These are phyloP conservation scores for Fomitopsis serialis DNA, from an alignment of 768 basidiomycete genomes.

Conservation along the genomic window DNA sequence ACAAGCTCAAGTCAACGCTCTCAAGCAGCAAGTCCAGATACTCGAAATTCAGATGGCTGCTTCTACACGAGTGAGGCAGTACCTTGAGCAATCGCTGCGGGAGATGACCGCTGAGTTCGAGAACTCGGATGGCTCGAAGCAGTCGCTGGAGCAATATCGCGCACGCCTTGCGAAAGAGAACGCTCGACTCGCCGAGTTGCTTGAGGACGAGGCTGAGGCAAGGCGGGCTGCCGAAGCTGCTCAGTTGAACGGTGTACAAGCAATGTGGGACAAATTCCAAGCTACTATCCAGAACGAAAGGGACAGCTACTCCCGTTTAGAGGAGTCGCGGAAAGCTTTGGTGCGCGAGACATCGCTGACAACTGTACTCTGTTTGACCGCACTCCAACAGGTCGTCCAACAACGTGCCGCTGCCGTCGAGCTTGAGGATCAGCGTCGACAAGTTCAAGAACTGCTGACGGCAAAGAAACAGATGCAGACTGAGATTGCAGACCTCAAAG, in stretches of 20 bases:
- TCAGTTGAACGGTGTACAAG: slow-evolving; percentile 57
- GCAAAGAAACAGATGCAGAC: slow-evolving; percentile 53
- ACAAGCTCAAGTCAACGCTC: slow-evolving; percentile 39
- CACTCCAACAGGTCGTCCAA: slow-evolving; percentile 48
- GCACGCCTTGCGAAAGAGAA: slow-evolving; percentile 56
- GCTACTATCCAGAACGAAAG: slow-evolving; percentile 53
- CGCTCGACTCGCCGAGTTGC: slow-evolving; percentile 43
- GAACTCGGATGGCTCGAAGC: slow-evolving; percentile 59
- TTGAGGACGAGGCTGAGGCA: slow-evolving; percentile 60
- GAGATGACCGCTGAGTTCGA: slow-evolving; percentile 59
- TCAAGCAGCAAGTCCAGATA: slow-evolving; percentile 61
- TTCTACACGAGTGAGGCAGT: slow-evolving; percentile 60
- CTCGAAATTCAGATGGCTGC: slow-evolving; percentile 66
- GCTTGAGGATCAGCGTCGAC: slow-evolving; percentile 57
- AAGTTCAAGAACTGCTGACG: slow-evolving; percentile 52
- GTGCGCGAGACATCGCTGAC: slow-evolving; percentile 31
- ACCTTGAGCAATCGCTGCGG: slow-evolving; percentile 53
- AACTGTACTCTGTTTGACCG: background rate
- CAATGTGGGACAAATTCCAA: slow-evolving; percentile 64
- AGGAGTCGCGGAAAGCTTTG: slow-evolving; percentile 67
- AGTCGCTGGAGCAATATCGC: slow-evolving; percentile 53
- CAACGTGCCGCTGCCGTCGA: slow-evolving; percentile 61
- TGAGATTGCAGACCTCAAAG: slow-evolving; percentile 47
- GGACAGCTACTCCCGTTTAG: slow-evolving; percentile 55
- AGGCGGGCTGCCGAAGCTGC: slow-evolving; percentile 56